Conservation (phyloP, 768 basidiomycete genomes). For the Serendipita vermifera region DNA sequence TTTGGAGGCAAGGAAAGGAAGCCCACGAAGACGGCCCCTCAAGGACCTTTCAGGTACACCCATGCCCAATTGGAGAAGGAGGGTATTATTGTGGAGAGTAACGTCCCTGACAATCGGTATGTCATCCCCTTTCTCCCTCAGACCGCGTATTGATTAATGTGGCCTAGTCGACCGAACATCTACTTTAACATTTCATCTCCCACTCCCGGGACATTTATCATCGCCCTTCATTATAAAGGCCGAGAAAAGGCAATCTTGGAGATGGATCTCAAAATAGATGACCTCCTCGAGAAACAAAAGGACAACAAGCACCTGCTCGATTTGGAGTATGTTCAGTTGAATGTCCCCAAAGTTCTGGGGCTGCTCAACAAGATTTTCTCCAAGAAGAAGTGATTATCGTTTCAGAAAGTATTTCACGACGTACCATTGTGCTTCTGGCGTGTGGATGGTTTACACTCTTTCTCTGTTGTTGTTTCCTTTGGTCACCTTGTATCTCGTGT, state of each 20-base stretch:
- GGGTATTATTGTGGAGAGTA: conserved; percentile 97
- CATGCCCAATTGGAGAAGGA: conserved; percentile 98
- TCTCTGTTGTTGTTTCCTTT: too few species aligned
- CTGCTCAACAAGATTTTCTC: conserved; percentile 90
- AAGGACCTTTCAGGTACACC: conserved; percentile 95
- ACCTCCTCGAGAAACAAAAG: conserved; percentile 98
- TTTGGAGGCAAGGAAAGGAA: conserved; percentile 98
- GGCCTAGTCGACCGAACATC: conserved; percentile 78
- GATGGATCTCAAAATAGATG: conserved; percentile 99
- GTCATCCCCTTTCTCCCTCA: conserved; percentile 19
- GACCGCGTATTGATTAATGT: conserved; percentile 14
- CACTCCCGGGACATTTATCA: conserved; percentile 96
- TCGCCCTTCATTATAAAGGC: conserved; percentile 96
- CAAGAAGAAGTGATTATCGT: conserved; percentile 40
- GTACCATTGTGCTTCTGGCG: not conserved
- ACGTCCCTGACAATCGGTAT: conserved; percentile 94
- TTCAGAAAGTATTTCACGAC: not conserved
- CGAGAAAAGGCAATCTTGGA: conserved; percentile 97
- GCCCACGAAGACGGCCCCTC: conserved; percentile 63
- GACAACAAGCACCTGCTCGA: conserved; percentile 95
- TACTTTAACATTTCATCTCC: conserved; percentile 99
- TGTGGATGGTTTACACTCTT: too few species aligned
- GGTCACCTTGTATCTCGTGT: too few species aligned
- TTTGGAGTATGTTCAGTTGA: conserved; percentile 93
- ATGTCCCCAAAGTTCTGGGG: conserved; percentile 87